Base-by-base conservation (phyloP, 345 rosid species). In the Eucalyptus tenuipes region DNA sequence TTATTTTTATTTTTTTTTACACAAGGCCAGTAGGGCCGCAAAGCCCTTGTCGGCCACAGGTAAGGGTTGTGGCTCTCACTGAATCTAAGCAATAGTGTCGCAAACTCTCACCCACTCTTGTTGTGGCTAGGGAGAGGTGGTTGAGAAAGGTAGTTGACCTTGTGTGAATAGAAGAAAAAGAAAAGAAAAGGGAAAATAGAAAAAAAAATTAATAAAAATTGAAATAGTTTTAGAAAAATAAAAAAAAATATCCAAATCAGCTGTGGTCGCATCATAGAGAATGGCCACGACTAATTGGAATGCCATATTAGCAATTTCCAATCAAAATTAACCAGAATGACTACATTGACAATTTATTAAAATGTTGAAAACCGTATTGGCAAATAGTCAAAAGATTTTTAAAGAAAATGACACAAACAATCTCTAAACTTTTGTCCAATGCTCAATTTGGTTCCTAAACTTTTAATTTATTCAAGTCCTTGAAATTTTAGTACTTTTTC, bases 11-110 rank as follows among this genome's bases (percentile, higher is more conserved):
- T 55, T 4, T 9, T 22, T 4, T 24, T 55, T 24, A 55, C 61
- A 18, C 10, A 52, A 52, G 57, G 4, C 10, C 5, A 1, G 0
- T 10, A 18, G 2, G 55, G 24, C 2, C 4, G 0, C 57, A 52
- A 55, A 55, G 61, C 27, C 12, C 29, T 55, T 25, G 5, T 55
- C 1, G 13, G 0, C 29, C 29, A 1, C 0, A 24, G 1, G 29
- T 22, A 10, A 55, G 29, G 61, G 29, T 24, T 0, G 13, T 55
- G 61, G 61, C 29, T 55, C 29, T 55, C 61, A 24, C 1, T 9
- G 13, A 55, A 55, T 55, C 29, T 24, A 55, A 24, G 61, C 13
- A 22, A 55, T 0, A 3, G 13, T 24, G 8, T 55, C 1, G 3
- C 6, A 55, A 24, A 24, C 61, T 24, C 61, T 55, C 29, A 24